Evolutionary conservation across 1,284 basidiomycete species (phyloP).

Genomic region (Leccinum fallax): DNA sequence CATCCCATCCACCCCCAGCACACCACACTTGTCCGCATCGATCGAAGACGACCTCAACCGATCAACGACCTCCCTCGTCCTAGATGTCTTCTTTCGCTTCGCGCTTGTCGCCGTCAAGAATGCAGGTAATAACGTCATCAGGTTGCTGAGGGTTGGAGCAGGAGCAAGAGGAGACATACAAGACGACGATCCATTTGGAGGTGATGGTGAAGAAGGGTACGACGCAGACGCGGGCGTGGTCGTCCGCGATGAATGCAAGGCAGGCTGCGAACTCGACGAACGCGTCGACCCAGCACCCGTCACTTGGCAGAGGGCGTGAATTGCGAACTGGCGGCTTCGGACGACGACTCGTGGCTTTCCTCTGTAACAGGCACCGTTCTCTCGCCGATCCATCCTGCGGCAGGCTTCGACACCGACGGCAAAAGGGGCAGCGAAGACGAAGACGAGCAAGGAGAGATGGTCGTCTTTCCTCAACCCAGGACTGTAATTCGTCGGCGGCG

Average conservation of each 20-base stretch:
- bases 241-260: constrained; percentile 11
- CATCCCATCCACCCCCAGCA: constrained; percentile 1
- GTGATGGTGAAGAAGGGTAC: constrained; percentile 8
- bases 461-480: too few relatives aligned
- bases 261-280: constrained; percentile 13
- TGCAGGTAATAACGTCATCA: too few relatives aligned
- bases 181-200: too few relatives aligned
- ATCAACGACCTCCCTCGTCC: too few relatives aligned
- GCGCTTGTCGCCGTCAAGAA: constrained; percentile 7
- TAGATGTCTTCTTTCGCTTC: too few relatives aligned
- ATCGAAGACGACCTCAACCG: too few relatives aligned
- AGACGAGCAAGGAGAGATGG: too few relatives aligned
- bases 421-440: too few relatives aligned
- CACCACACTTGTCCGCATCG: constrained; percentile 12
- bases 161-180: not conserved
- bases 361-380: not conserved
- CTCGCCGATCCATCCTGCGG: constrained; percentile 7
- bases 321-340: not conserved
- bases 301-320: constrained; percentile 11
- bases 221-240: constrained; percentile 16
- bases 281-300: constrained; percentile 2
- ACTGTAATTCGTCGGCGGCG: too few relatives aligned
- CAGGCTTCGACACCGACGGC: constrained; percentile 7
- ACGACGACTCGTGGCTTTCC: not conserved
- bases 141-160: too few relatives aligned